Evolutionary conservation across 2,329 filamentous ascomycete species (phyloP), one percentile per base, ranked within the genome.

Genomic region (Aspergillus ibericus): DNA sequence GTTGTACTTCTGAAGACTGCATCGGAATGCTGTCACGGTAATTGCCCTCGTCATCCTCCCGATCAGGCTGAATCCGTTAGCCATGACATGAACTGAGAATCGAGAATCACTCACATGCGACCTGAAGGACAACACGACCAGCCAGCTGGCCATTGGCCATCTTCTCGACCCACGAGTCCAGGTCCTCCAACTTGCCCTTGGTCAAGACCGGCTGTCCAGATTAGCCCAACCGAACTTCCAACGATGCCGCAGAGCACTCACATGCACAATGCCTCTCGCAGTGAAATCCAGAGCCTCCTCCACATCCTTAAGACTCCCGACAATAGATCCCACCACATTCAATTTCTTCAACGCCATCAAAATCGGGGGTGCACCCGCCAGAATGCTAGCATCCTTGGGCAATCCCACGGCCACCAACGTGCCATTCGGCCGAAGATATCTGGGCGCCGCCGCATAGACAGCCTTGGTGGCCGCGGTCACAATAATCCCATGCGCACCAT

Each of bases 221-320:
- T 59, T 29, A 59, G 58, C 20, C n/a, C 10, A 32, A 42, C 20
- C 27, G 22, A 1, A 25, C 12, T 15, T 18, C 5, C 6, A 34
- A 13, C 20, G 20, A 32, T 42, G 22, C 22, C 4, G 15, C 10
- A 13, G 7, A 38, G 27, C 9, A 34, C 50, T 58, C 35, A 59
- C 58, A 48, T 53, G 48, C 3, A 59, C 58, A n/a, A 59, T 49
- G 6, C 93, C 93, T 16, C 89, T 84, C 57, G 83, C 80, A 82
- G 85, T 96, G 81, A 97, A 96, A 66, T 96, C 92, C 62, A 98
- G 82, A 4, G 93, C 93, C 81, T 97, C 93, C 53, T 88, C 85
- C 0, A 88, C 89, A 74, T 97, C 93, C 72, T 89, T 87, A 67
- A 93, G 85, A 82, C 96, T 97, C 56, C 93, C 93, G 65, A 97